A percentile compares a stretch with the other conserved stretches of the same genome.
Conservation (phyloP, 768 basidiomycete genomes). For the Pleurotus cornucopiae region DNA sequence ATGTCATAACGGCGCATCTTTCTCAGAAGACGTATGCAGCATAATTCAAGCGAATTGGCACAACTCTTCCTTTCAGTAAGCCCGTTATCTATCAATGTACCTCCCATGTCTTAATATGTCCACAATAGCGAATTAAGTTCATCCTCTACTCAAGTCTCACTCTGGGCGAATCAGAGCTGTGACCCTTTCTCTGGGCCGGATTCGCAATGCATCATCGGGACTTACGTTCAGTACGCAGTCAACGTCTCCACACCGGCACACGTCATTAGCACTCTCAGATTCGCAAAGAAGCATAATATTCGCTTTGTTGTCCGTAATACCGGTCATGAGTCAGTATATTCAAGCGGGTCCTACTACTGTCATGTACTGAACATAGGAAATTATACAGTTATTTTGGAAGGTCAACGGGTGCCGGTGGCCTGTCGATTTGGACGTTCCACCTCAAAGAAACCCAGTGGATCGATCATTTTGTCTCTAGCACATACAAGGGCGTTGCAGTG, state of each 20-base stretch:
- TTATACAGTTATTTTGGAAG: not conserved
- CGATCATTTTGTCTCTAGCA: not conserved
- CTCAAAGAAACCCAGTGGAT: not conserved
- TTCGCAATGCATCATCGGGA: not conserved
- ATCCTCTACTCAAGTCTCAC: not conserved
- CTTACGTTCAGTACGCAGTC: not conserved
- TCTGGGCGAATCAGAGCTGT: not conserved
- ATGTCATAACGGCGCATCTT: not conserved
- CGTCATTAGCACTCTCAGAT: slow-evolving; percentile 10
- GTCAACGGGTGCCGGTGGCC: not conserved
- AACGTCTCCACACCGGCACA: not conserved
- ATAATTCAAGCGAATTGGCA: not conserved
- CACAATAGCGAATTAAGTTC: not conserved
- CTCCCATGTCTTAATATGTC: not conserved
- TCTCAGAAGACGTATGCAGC: not conserved
- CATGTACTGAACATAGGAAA: not conserved
- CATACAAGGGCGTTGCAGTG: not conserved
- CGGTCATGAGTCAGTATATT: not conserved
- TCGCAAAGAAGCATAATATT: slow-evolving; percentile 16
- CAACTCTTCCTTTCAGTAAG: not conserved
- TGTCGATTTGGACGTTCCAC: not conserved
- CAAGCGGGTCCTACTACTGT: no score
- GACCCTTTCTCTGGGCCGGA: not conserved
- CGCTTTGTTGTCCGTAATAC: slow-evolving; percentile 17
- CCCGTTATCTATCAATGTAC: not conserved